Base-by-base conservation (phyloP, 2,329 filamentous ascomycete species). In the Hortaea werneckii region DNA sequence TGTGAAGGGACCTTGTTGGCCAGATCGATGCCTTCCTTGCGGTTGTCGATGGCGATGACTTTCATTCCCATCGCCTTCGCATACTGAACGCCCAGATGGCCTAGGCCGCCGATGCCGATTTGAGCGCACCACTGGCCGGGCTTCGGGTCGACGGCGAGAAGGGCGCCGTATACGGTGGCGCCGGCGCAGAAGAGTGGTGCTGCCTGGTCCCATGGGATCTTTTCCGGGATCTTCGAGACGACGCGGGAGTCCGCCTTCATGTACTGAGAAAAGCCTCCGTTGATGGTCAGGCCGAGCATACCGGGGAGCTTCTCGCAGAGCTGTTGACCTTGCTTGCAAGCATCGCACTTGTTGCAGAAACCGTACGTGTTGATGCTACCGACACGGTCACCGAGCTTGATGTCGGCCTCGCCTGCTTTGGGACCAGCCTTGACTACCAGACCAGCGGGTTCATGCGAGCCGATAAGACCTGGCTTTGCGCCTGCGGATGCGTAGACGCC, bases 91-190 rank as follows among this genome's bases (percentile, higher is more conserved):
- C 55, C 60, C 26, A 61, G 51, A 40, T 56, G 56, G 38, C 55
- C 50, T 11, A 45, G 8, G 12, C 66, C 66, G 9, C 66, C 66
- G 29, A 63, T 65, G 4, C 66, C 65, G 7, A 62, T 55, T 37
- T 67, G 47, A 1, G 66, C 64, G 37, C 67, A 54, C 65, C 65
- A 68, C 42, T 67, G 64, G 10, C 65, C 65, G 5, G 66, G 64
- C 42, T 47, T 54, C 5, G 67, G 63, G 2, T 56, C 55, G 44
- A 58, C 63, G 37, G 63, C 52, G 44, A 61, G 62, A 47, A 57
- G 60, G 13, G 60, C 60, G 11, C 53, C 55, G 39, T 64, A 64
- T 1, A 54, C 58, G 34, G 62, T 65, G n/a, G 65, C 63, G 37
- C 63, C 64, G 40, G 62, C 63, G 40, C 65, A 67, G 58, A 67